Evolutionary conservation across 768 basidiomycete species (phyloP), one percentile per base, ranked within the genome.

Genomic region (Russula lepida): DNA sequence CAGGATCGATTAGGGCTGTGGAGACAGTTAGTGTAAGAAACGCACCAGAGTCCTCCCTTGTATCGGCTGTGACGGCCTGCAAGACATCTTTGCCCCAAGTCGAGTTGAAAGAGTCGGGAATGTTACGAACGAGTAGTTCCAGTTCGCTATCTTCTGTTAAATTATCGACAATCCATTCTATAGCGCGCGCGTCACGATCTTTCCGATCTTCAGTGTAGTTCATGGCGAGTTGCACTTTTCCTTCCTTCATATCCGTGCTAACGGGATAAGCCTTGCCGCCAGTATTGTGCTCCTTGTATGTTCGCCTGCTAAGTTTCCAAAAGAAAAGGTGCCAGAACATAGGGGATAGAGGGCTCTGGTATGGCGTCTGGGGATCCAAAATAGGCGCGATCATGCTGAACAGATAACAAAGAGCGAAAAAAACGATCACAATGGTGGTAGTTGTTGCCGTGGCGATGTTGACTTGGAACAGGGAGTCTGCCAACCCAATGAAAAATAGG

Each of bases 401-500:
- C 41, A 64, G 9, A 56, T 68, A 69, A 32, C 53, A 27, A 17
- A 62, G 3, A 2, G 54, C 52, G 12, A 59, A 66, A n/a, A 48
- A 15, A n/a, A 47, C 35, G 6, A 66, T 58, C 6, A 58, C 37
- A 1, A 53, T 27, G 4, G 60, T 57, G 0, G 59, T 54, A 0
- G 59, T 33, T 6, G 54, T 46, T 0, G 66, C 66, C 3, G 66
- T 58, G 23, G 43, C 28, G 2, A 13, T 25, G 47, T 68, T 66
- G 52, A 68, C 67, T 5, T 75, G 69, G 59, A 69, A 69, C 23
- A 81, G 70, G 67, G 81, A 79, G 15, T 75, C 73, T 37, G 79
- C 69, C 32, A 83, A 71, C 32, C 79, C 77, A 41, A 76, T 71
- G 68, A 84, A 76, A 69, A 81, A 81, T 2, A 81, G 71, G 19